Evolutionary conservation across 805 yeast genomes (phyloP), one percentile per base, ranked within the genome.

Genomic region (Candida orba): DNA sequence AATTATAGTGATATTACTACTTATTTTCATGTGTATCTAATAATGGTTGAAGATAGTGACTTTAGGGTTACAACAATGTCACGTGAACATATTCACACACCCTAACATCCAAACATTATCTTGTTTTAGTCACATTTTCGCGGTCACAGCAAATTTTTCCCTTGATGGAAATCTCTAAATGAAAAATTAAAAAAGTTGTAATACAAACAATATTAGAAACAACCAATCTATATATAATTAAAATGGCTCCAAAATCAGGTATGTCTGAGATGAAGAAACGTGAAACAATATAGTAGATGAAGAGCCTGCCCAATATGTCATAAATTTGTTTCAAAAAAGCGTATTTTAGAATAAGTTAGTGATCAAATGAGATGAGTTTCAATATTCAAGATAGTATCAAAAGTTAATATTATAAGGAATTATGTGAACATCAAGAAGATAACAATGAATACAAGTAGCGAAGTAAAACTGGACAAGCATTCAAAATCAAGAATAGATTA

Each of bases 201-300:
- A 30, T 44, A 25, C 36, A 34, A 24, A 18, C 36, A 23, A 27
- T 9, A 37, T n/a, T 32, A 34, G 22, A 34, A 31, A 27, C 12
- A 37, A 48, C 33, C 40, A 35, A 35, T 36, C 40, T 50, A 53
- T 49, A 49, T 44, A 50, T 46, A 48, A 46, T 48, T 47, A 47
- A 66, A 60, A 70, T 70, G 75, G 74, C 75, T 63, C 66, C 71
- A 58, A 73, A 72, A 66, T 63, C 75, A 68, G 84, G 84, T 69
- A 68, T 66, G 72, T 66, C 32, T n/a, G 17, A 37, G 6, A 29
- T 25, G 24, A 27, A 15, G 14, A 33, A 32, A 30, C 27, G 18
- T 12, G 17, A 22, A 36, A 23, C 12, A 20, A 23, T 14, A n/a
- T 18, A 22, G 14, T 14, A n/a, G 32, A 14, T 14, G 32, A n/a